Conservation (phyloP, 2,329 filamentous ascomycete species). For the Trichophyton verrucosum region DNA sequence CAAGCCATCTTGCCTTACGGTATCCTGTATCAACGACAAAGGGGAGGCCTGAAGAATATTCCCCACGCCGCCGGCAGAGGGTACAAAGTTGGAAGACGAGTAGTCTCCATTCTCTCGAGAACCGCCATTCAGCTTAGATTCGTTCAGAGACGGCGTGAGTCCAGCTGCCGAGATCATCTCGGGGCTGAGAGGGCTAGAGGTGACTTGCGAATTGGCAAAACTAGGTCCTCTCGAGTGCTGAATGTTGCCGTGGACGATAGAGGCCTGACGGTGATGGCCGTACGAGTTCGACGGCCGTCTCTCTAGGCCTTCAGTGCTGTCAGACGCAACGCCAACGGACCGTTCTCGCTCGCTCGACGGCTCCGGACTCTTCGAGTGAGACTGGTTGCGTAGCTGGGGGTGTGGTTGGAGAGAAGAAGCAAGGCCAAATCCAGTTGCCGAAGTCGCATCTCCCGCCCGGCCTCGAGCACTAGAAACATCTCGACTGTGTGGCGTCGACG, state of each 20-base stretch:
- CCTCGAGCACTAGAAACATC: conserved; percentile 35
- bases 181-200: conserved; percentile 70
- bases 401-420: conserved; percentile 25
- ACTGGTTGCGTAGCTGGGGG: conserved; percentile 26
- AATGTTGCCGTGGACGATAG: conserved; percentile 80
- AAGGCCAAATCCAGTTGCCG: conserved; percentile 24
- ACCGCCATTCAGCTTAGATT: conserved; percentile 26
- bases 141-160: conserved; percentile 41
- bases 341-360: conserved; percentile 24
- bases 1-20: conserved; percentile 18
- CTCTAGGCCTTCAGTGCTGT: conserved; percentile 28
- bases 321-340: conserved; percentile 18
- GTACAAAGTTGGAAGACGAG: conserved; percentile 15
- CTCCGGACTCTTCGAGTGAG: conserved; percentile 33
- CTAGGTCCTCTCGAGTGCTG: conserved; percentile 87
- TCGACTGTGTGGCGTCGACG: conserved; percentile 31
- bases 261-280: conserved; percentile 77
- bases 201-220: conserved; percentile 51
- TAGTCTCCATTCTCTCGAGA: conserved; percentile 23
- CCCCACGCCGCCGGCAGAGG: conserved; percentile 32
- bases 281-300: conserved; percentile 43
- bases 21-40: conserved; percentile 29
- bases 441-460: conserved; percentile 26
- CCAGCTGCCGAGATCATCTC: conserved; percentile 66
- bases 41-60: conserved; percentile 18